Base-by-base conservation (phyloP, 2,329 filamentous ascomycete species). In the Cladosporium cucumerinum region DNA sequence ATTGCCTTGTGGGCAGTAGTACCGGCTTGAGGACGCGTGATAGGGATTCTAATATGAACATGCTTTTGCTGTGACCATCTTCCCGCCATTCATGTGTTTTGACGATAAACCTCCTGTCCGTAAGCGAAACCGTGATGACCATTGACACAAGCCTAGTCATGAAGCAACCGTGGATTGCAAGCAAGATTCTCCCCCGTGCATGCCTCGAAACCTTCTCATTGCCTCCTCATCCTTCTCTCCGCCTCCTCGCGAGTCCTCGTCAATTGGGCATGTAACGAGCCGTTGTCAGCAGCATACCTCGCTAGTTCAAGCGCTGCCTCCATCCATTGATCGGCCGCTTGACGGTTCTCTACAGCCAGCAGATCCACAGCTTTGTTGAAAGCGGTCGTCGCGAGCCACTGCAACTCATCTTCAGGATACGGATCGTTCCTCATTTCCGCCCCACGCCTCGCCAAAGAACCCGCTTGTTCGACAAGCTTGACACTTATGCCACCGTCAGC, bases 311-410 rank as follows among this genome's bases (percentile, higher is more conserved):
- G 80, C 5, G 89, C 87, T 70, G 85, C 84, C 7, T 84, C 80
- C 1, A 86, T 85, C 89, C 90, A 93, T 39, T 76, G 74, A 67
- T 81, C 84, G 57, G 86, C 87, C 1, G 78, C 75, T n/a, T 39
- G 55, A 43, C 36, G 32, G 7, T 58, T 12, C 1, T 82, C 80
- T 1, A 78, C 79, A 14, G 83, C 81, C 70, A 86, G 87, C n/a
- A 85, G 81, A 70, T 93, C 89, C 5, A 92, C 80, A 0, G 85
- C 87, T 66, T 87, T 87, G 69, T 93, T 93, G 75, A 90, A 92
- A 0, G 85, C 79, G 6, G 83, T 86, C 0, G 86, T 85, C 0
- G 87, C 86, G n/a, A 95, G 83, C 89, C 90, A 95, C 71, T 92
- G 88, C 1, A 93, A 77, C 72, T 95, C 91, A 3, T 85, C 82